Evolutionary conservation across 495 filamentous ascomycete genomes (phyloP).

Genomic region (Annulohypoxylon bovei): DNA sequence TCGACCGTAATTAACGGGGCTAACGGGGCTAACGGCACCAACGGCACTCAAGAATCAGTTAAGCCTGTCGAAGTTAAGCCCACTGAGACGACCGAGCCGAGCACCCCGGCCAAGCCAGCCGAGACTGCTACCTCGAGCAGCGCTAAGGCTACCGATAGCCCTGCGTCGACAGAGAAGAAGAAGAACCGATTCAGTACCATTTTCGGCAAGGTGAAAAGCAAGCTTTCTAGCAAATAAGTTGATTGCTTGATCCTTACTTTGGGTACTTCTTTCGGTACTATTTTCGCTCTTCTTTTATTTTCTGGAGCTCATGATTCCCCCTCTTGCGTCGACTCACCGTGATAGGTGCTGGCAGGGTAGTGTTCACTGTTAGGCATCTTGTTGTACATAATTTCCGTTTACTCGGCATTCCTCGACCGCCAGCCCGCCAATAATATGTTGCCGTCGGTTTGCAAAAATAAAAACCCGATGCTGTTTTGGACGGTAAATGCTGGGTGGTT

Average conservation of each 20-base stretch:
- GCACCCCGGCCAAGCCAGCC: constrained; percentile 32
- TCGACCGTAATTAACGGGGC: constrained; percentile 19
- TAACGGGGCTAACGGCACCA: constrained; percentile 20
- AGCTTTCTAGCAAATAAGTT: constrained; percentile 51
- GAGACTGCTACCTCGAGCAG: constrained; percentile 43
- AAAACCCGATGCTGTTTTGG: constrained; percentile 11
- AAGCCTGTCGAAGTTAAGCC: constrained; percentile 38
- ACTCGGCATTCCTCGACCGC: constrained; percentile 20
- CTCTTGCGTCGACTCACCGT: constrained; percentile 44
- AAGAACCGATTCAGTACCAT: constrained; percentile 68
- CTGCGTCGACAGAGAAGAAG: constrained; percentile 59
- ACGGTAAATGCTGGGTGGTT: constrained; percentile 19
- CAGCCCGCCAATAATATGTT: constrained; percentile 7
- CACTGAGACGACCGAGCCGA: constrained; percentile 36
- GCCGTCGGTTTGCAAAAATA: not conserved
- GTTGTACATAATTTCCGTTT: constrained; percentile 41
- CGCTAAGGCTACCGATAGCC: constrained; percentile 47
- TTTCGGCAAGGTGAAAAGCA: constrained; percentile 68
- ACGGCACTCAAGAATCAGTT: constrained; percentile 28
- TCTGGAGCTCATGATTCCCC: constrained; percentile 54
- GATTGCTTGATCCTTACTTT: constrained; percentile 23
- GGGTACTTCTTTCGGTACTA: constrained; percentile 33
- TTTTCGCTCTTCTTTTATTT: constrained; percentile 39
- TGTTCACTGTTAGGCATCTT: constrained; percentile 30
- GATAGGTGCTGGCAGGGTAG: constrained; percentile 40